Evolutionary conservation across 768 basidiomycete species (phyloP).

Genomic region (Tylopilus balloui): DNA sequence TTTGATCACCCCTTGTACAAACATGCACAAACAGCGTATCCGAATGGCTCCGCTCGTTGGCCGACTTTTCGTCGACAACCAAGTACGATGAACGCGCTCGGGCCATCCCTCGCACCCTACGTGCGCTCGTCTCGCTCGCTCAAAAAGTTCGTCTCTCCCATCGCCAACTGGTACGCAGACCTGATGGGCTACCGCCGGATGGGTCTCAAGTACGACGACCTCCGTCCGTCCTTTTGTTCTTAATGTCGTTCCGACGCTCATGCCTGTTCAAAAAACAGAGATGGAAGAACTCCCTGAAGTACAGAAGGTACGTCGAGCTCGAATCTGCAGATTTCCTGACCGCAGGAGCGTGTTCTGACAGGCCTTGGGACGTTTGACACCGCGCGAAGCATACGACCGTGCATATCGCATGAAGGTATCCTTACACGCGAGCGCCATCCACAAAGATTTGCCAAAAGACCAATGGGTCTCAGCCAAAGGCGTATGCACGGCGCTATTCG

Average conservation of each 20-base stretch:
- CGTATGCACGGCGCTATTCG: slow-evolving; percentile 43
- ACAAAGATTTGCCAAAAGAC: slow-evolving; percentile 74
- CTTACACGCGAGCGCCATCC: slow-evolving; percentile 67
- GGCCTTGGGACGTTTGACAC: slow-evolving; percentile 81
- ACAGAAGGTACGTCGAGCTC: slow-evolving; percentile 55
- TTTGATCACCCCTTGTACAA: slow-evolving; percentile 32
- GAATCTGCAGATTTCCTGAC: background rate
- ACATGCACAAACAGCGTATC: slow-evolving; percentile 39
- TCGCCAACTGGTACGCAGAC: slow-evolving; percentile 81
- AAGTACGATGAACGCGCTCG: slow-evolving; percentile 44
- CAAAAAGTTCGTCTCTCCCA: slow-evolving; percentile 62
- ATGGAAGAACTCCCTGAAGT: slow-evolving; percentile 75
- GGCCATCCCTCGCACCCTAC: slow-evolving; percentile 71
- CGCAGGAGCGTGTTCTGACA: slow-evolving; percentile 31
- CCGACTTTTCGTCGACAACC: background rate
- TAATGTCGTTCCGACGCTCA: background rate
- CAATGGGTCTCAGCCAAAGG: slow-evolving; percentile 75
- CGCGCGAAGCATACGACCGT: slow-evolving; percentile 83
- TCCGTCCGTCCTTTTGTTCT: slow-evolving; percentile 52
- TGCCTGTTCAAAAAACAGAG: slow-evolving; percentile 36
- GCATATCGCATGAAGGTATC: slow-evolving; percentile 85
- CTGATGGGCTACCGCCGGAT: slow-evolving; percentile 78
- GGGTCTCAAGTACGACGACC: slow-evolving; percentile 93
- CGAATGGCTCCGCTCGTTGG: slow-evolving; percentile 16
- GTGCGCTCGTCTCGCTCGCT: slow-evolving; percentile 67